Evolutionary conservation across 1,139 yeast genomes (phyloP).

Genomic region (Scheffersomyces quercinus): DNA sequence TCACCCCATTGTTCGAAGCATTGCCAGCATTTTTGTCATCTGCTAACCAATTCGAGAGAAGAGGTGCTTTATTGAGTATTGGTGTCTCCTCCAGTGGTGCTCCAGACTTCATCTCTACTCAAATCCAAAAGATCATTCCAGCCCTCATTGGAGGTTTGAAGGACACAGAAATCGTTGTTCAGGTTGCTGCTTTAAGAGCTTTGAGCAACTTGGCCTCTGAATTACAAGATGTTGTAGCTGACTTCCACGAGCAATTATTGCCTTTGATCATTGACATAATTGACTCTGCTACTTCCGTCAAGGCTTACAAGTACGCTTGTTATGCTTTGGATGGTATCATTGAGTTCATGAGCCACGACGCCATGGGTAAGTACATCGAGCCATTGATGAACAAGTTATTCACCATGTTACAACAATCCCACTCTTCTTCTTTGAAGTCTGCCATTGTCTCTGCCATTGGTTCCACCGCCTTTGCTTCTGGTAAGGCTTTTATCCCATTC

Average conservation of each 20-base stretch:
- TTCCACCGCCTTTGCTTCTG: slow-evolving; percentile 94
- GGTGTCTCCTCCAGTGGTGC: slow-evolving; percentile 91
- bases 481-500: slow-evolving; percentile 82
- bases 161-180: slow-evolving; percentile 75
- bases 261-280: slow-evolving; percentile 87
- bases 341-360: slow-evolving; percentile 88
- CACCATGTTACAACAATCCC: slow-evolving; percentile 71
- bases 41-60: slow-evolving; percentile 71
- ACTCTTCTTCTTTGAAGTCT: slow-evolving; percentile 69
- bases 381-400: slow-evolving; percentile 89
- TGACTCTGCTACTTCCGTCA: slow-evolving; percentile 80
- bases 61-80: slow-evolving; percentile 82
- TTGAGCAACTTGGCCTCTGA: slow-evolving; percentile 78
- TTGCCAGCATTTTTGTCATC: slow-evolving; percentile 65
- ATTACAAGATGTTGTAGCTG: slow-evolving; percentile 81
- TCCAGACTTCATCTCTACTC: slow-evolving; percentile 84
- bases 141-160: slow-evolving; percentile 74
- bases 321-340: slow-evolving; percentile 87
- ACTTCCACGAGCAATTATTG: slow-evolving; percentile 75
- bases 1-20: slow-evolving; percentile 73
- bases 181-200: slow-evolving; percentile 84
- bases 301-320: slow-evolving; percentile 89
- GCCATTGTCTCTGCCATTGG: slow-evolving; percentile 96
- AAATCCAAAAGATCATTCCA: slow-evolving; percentile 71
- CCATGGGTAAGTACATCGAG: slow-evolving; percentile 77